phyloP scores from a whole-genome alignment of 306 rosid species.

The Quercus parvula region DNA sequence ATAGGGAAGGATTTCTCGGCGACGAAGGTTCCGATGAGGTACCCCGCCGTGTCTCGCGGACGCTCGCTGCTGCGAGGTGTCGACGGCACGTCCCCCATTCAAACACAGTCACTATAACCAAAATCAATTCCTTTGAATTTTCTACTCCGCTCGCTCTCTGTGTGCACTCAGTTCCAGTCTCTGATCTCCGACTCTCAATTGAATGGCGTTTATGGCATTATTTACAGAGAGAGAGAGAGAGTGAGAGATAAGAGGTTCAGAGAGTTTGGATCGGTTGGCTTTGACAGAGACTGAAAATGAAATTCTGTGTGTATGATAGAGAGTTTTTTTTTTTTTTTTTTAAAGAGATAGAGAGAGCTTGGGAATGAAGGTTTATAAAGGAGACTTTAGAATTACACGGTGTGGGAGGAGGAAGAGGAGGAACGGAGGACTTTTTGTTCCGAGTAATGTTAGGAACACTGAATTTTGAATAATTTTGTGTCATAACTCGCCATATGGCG shows the following conservation, averaged over 20 bases:
- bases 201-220: slow-evolving; percentile 45
- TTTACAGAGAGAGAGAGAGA: slow-evolving; percentile 22
- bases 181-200: not conserved
- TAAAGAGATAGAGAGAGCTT: not conserved
- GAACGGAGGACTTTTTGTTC: no score
- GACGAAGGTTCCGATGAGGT: slow-evolving; percentile 79
- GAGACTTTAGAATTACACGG: no score
- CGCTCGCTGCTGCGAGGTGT: slow-evolving; percentile 60
- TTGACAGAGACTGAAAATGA: slow-evolving; percentile 25
- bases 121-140: no score
- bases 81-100: slow-evolving; percentile 85
- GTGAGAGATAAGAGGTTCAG: no score
- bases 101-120: not conserved
- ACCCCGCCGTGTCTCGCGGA: slow-evolving; percentile 77
- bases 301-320: slow-evolving; percentile 18
- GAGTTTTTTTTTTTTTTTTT: slow-evolving; percentile 13
- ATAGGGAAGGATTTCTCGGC: slow-evolving; percentile 74
- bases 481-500: not conserved
- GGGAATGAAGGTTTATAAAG: not conserved
- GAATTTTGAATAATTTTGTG: not conserved
- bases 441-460: not conserved
- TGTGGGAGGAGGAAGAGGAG: no score
- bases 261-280: slow-evolving; percentile 30
- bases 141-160: no score
- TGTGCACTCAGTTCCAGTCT: no score